Percentiles rank a stretch among this genome's conserved stretches.
These are phyloP conservation scores for Geotrichum candidum DNA, from an alignment of 1,139 yeast genomes.

Conservation along the genomic window DNA sequence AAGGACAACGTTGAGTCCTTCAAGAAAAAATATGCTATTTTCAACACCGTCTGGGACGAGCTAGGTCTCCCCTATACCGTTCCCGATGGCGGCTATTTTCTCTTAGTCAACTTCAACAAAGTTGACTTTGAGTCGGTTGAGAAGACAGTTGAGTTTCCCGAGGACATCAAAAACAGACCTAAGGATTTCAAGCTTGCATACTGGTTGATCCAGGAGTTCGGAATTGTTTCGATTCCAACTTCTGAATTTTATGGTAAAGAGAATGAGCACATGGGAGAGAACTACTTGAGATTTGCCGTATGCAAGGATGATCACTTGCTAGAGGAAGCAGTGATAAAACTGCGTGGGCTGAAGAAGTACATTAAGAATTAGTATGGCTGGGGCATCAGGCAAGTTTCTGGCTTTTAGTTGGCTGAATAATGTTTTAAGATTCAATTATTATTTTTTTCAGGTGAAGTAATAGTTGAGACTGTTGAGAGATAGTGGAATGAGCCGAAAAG, in stretches of 20 bases:
- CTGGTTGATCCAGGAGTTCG: slow-evolving; percentile 88
- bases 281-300: slow-evolving; percentile 86
- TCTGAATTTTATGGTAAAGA: slow-evolving; percentile 78
- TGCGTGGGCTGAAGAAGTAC: slow-evolving; percentile 63
- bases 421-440: not conserved
- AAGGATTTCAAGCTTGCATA: slow-evolving; percentile 83
- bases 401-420: not conserved
- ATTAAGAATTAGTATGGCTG: slow-evolving; percentile 26
- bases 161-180: slow-evolving; percentile 59
- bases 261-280: slow-evolving; percentile 70
- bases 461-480: not conserved
- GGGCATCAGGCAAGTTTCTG: not conserved
- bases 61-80: slow-evolving; percentile 79
- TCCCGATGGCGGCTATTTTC: slow-evolving; percentile 91
- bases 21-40: slow-evolving; percentile 59
- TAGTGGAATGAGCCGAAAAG: not conserved
- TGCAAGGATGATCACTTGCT: slow-evolving; percentile 84
- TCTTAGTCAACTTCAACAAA: slow-evolving; percentile 79
- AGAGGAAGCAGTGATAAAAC: slow-evolving; percentile 73
- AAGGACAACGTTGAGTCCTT: slow-evolving; percentile 62
- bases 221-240: slow-evolving; percentile 95
- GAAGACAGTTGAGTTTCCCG: slow-evolving; percentile 47
- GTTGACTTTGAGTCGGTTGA: slow-evolving; percentile 47
- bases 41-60: slow-evolving; percentile 75
- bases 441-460: not conserved